Base-by-base conservation (phyloP, 2,329 filamentous ascomycete species). In the Corynespora cassiicola region DNA sequence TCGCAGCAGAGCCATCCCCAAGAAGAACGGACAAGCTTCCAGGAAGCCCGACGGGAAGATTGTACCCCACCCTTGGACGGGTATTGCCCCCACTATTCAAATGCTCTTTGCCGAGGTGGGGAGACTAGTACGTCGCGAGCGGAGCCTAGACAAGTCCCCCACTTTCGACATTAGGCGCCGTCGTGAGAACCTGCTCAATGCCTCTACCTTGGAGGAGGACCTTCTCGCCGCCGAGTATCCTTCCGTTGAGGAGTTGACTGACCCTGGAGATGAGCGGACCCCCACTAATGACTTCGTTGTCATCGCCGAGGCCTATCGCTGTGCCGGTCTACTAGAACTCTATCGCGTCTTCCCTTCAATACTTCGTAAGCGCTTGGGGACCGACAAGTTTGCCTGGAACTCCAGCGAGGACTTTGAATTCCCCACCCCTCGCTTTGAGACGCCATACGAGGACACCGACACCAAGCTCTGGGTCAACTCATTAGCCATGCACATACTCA, bases 271-370 rank as follows among this genome's bases (percentile, higher is more conserved):
- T 49, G 66, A 72, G 31, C 71, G 75, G 34, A 81, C 78, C 0
- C 71, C 76, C 2, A 74, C 77, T 35, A 70, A 71, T 60, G 75
- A 81, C 50, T 73, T 81, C 24, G 66, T 80, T 22, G 70, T 73
- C 6, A 71, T 79, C 47, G 78, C 77, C 2, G 75, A 80, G 47
- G 73, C 75, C 2, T 79, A 79, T 43, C 74, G 78, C 21, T 75
- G 73, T 36, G 70, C 75, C 3, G 78, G 76, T 1, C 67, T 81
- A 4, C 63, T 81, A 29, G 77, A 81, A 46, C 56, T 81, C 14
- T 81, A 81, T 51, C 73, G 75, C 16, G 72, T 75, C 19, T 80
- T 80, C 39, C 78, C 78, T 3, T 73, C 76, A 19, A 63, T 78
- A 22, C 63, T 78, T 1, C 68, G 66, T n/a, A 69, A 68, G 21